Base-by-base conservation (phyloP, 495 filamentous ascomycete species). In the Lasiosphaeriaceae sp. region DNA sequence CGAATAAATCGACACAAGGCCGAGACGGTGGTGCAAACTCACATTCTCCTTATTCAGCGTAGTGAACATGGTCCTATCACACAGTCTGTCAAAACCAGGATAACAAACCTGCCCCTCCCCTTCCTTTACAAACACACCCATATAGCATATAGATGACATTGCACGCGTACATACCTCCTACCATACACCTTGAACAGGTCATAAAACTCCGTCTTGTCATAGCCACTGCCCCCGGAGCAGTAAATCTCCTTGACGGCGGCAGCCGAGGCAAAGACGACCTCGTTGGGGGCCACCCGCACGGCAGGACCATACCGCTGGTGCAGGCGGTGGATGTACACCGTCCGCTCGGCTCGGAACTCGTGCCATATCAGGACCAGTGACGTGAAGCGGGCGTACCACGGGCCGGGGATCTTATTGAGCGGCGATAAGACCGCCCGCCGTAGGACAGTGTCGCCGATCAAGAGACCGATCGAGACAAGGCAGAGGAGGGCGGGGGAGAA, bases 151-250 rank as follows among this genome's bases (percentile, higher is more conserved):
- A 14, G 22, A 22, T 11, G 11, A 37, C 22, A 11, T 1, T n/a
- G 31, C 5, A 35, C 8, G n/a, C 29, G 19, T 21, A 57, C 66
- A 41, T 52, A 80, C 81, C 78, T 82, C 26, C 72, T 72, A 17
- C 74, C 76, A 61, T 80, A 86, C 26, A 85, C 74, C 55, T 71
- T 77, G 61, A 88, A 88, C 11, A 86, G 63, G 41, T 80, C 75
- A 69, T 88, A 89, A 52, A 84, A 84, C 58, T 84, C 82, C 0
- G 83, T 87, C 71, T 88, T 88, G 52, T 86, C 80, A 59, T 84
- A 88, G 8, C 85, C 84, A 60, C 84, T 86, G 0, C 85, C 85
- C 1, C 81, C 81, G 0, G 80, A 82, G 26, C 77, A 74, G 65
- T 88, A 88, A 20, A 88, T 87, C 64, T 86, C 83, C 56, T 81